phyloP scores from a whole-genome alignment of 192 early-diverging fungal genomes.

The Podila minutissima region DNA sequence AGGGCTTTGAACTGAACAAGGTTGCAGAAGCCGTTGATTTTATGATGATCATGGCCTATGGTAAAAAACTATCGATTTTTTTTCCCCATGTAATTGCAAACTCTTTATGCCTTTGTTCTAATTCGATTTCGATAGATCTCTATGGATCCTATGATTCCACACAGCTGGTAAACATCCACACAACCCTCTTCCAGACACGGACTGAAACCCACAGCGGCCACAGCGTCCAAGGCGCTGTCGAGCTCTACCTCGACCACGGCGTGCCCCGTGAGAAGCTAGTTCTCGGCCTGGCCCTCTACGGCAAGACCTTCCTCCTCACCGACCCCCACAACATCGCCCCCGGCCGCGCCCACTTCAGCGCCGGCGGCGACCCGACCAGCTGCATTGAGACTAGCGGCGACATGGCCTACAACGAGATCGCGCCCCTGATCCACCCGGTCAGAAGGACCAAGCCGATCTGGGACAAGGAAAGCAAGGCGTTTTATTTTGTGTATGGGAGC shows the following conservation, averaged over 20 bases:
- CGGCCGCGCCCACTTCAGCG: conserved; percentile 11
- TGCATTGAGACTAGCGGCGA: conserved; percentile 34
- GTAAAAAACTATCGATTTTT: conserved; percentile 16
- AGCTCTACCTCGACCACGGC: conserved; percentile 70
- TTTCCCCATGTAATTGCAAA: not conserved
- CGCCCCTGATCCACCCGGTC: conserved; percentile 8
- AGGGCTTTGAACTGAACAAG: conserved; percentile 46
- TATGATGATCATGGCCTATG: conserved; percentile 87
- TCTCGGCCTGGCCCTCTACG: conserved; percentile 84
- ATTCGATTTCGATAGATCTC: conserved; percentile 5
- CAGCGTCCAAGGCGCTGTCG: conserved; percentile 62
- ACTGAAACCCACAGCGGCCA: conserved; percentile 32
- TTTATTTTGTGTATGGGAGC: conserved; percentile 40
- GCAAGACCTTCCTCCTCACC: conserved; percentile 38
- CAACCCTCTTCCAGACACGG: conserved; percentile 25
- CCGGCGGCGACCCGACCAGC: conserved; percentile 32
- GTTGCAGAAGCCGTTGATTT: conserved; percentile 60
- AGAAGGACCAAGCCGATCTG: conserved; percentile 5
- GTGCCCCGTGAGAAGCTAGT: conserved; percentile 81
- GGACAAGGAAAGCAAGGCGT: conserved; percentile 25
- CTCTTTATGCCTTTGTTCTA: not conserved
- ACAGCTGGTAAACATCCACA: conserved; percentile 55
- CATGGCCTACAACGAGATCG: conserved; percentile 42
- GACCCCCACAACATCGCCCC: not conserved
- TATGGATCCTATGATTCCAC: conserved; percentile 59